These are phyloP conservation scores for Fusarium solani-melongenae DNA, from an alignment of 2,329 filamentous ascomycete genomes.

Conservation along the genomic window DNA sequence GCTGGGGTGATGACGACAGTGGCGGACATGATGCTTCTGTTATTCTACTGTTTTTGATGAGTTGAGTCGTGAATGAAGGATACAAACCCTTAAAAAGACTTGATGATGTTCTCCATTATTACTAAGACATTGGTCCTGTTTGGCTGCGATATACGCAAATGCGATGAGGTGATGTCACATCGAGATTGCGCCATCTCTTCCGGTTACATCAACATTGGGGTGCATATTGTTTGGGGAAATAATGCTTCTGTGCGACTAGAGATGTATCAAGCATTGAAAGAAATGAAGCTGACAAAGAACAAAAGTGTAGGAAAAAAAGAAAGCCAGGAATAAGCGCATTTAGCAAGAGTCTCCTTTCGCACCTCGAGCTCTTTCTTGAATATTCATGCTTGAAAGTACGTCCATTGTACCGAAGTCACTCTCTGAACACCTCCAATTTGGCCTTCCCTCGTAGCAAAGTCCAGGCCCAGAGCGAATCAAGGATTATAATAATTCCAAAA, in stretches of 20 bases:
- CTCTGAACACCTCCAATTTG: conserved; percentile 50
- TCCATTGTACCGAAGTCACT: background rate
- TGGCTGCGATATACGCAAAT: background rate
- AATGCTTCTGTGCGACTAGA: background rate
- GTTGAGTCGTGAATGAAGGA: background rate
- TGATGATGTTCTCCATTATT: background rate
- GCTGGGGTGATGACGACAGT: conserved; percentile 3
- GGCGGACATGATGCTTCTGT: conserved; percentile 6
- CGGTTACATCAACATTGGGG: background rate
- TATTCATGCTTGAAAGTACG: background rate
- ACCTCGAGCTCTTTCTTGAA: background rate
- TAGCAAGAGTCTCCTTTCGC: background rate
- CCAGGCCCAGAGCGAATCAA: conserved; percentile 64
- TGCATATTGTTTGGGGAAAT: background rate
- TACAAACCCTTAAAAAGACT: background rate
- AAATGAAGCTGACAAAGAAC: background rate
- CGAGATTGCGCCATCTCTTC: conserved; percentile 18
- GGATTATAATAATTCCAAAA: conserved; percentile 64
- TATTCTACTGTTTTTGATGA: background rate
- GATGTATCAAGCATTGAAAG: background rate
- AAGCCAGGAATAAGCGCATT: background rate
- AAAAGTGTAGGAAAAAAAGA: background rate
- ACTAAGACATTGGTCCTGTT: background rate
- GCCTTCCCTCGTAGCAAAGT: conserved; percentile 57
- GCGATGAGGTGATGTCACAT: conserved; percentile 19